Conservation (phyloP, 1,284 basidiomycete species). For the Malassezia equina region DNA sequence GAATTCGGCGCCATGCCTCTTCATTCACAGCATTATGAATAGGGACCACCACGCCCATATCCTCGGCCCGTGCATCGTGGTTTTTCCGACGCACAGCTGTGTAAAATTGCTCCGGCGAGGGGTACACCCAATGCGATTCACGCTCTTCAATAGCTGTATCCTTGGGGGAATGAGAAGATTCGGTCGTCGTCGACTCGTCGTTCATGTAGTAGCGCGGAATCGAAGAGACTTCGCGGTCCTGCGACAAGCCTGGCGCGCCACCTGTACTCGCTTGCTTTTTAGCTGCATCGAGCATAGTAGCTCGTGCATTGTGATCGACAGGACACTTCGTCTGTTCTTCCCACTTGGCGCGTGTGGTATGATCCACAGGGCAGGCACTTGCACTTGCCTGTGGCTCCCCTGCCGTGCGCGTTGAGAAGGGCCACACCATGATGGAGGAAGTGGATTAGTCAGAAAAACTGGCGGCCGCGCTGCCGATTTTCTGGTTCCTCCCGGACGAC, state of each 20-base stretch:
- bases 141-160: slow-evolving; percentile 20
- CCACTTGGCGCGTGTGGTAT: slow-evolving; percentile 4
- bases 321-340: slow-evolving; percentile 54
- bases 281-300: slow-evolving; percentile 47
- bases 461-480: background rate
- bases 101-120: slow-evolving; percentile 95
- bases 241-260: slow-evolving; percentile 47
- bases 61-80: slow-evolving; percentile 58
- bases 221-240: slow-evolving; percentile 69
- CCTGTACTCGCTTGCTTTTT: slow-evolving; percentile 19
- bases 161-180: slow-evolving; percentile 12
- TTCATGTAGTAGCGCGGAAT: slow-evolving; percentile 60
- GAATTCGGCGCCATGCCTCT: slow-evolving; percentile 79
- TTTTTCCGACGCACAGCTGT: slow-evolving; percentile 81
- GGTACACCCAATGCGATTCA: slow-evolving; percentile 77
- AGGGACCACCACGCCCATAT: slow-evolving; percentile 92
- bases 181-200: slow-evolving; percentile 1
- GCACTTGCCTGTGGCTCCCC: background rate
- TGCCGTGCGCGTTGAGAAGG: slow-evolving; percentile 3
- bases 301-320: slow-evolving; percentile 55
- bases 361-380: slow-evolving; percentile 15
- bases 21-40: slow-evolving; percentile 99
- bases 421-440: slow-evolving; percentile 11
- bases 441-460: background rate
- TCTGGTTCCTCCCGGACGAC: background rate